Conservation (phyloP, 2,329 filamentous ascomycete species). For the Fusarium continuum region DNA sequence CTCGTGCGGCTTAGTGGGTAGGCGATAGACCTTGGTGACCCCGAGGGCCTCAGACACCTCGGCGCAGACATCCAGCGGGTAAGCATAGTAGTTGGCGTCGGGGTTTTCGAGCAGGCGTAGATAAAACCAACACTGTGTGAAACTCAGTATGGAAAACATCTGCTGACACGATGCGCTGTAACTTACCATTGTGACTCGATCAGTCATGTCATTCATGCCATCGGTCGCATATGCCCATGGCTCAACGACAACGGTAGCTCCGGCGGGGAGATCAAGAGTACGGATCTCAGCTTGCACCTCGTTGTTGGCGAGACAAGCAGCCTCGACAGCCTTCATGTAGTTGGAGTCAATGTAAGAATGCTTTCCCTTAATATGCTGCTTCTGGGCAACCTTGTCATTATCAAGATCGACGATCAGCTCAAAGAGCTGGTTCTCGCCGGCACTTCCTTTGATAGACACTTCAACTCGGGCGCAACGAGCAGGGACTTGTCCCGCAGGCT, state of each 20-base stretch:
- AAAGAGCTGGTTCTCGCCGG: slow-evolving; percentile 37
- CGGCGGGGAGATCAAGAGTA: slow-evolving; percentile 55
- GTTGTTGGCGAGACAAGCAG: slow-evolving; percentile 55
- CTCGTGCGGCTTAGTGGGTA: slow-evolving; percentile 51
- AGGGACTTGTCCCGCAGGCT: slow-evolving; percentile 27
- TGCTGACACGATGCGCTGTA: fast-evolving
- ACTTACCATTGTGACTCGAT: slow-evolving; percentile 59
- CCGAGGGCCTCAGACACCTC: slow-evolving; percentile 58
- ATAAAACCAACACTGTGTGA: slow-evolving; percentile 41
- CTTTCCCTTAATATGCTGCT: slow-evolving; percentile 51
- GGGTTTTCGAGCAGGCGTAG: slow-evolving; percentile 49
- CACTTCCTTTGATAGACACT: slow-evolving; percentile 38
- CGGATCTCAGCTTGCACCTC: slow-evolving; percentile 55
- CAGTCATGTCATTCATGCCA: slow-evolving; percentile 60
- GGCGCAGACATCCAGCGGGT: slow-evolving; percentile 61
- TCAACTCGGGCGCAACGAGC: slow-evolving; percentile 53
- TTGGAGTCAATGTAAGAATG: slow-evolving; percentile 59
- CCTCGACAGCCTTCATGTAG: slow-evolving; percentile 59
- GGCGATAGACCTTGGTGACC: slow-evolving; percentile 57
- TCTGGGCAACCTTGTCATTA: slow-evolving; percentile 18
- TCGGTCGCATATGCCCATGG: slow-evolving; percentile 66
- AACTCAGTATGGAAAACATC: background rate
- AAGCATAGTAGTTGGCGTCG: slow-evolving; percentile 65
- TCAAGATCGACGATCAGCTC: slow-evolving; percentile 47
- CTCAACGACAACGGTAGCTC: slow-evolving; percentile 58